These are phyloP conservation scores for Fusarium domesticum DNA, from an alignment of 2,329 filamentous ascomycete species.

Conservation along the genomic window DNA sequence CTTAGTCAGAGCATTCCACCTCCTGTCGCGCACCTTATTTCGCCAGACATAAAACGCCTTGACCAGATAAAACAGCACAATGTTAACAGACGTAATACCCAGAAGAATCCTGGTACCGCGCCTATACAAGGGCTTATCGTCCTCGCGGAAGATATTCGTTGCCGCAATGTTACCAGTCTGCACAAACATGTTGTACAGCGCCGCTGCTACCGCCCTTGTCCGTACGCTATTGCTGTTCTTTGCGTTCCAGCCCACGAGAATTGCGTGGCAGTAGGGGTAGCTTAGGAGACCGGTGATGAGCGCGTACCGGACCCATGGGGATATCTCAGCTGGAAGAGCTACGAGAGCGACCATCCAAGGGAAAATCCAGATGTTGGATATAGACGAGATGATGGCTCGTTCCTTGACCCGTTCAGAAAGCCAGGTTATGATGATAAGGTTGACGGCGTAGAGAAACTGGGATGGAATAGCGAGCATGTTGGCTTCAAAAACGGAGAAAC, in stretches of 20 bases:
- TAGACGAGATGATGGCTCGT: conserved; percentile 43
- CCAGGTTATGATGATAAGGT: conserved; percentile 46
- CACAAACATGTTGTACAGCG: conserved; percentile 58
- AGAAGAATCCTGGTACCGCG: conserved; percentile 50
- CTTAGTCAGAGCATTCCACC: conserved; percentile 43
- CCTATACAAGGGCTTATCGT: conserved; percentile 52
- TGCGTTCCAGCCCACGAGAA: conserved; percentile 56
- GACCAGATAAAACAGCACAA: conserved; percentile 43
- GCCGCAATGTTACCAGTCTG: conserved; percentile 44
- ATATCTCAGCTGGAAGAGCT: conserved; percentile 35
- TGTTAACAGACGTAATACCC: conserved; percentile 46
- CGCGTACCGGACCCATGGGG: conserved; percentile 43
- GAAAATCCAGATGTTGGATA: conserved; percentile 50
- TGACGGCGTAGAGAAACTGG: conserved; percentile 44
- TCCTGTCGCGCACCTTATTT: conserved; percentile 42
- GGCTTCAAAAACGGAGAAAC: conserved; percentile 44
- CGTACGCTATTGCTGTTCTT: conserved; percentile 61
- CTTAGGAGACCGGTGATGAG: conserved; percentile 38
- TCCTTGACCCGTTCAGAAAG: conserved; percentile 44
- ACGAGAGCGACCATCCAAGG: conserved; percentile 47
- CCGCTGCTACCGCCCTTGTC: conserved; percentile 59
- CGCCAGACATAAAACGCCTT: conserved; percentile 49
- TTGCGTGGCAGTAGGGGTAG: conserved; percentile 46
- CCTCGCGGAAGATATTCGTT: conserved; percentile 45
- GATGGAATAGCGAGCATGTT: conserved; percentile 46